Percentiles rank a stretch among this genome's conserved stretches.
Evolutionary conservation across 495 filamentous ascomycete species (phyloP).

Genomic region (Annulohypoxylon bovei): DNA sequence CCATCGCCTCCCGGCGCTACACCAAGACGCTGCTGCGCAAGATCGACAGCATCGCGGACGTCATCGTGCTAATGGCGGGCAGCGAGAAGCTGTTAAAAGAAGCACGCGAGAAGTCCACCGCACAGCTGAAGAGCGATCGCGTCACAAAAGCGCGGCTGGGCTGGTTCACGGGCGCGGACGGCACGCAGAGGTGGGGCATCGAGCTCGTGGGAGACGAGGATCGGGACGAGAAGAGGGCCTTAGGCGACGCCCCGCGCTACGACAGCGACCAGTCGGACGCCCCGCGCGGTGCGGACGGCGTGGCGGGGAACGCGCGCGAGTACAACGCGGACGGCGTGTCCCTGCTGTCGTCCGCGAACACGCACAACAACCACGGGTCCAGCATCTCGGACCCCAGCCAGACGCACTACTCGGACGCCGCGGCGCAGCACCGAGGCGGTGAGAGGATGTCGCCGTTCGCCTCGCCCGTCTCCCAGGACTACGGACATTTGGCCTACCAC

Average conservation of each 20-base stretch:
- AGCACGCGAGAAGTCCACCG: neutral
- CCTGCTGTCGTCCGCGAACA: neutral
- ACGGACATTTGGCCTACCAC: neutral
- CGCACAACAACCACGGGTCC: neutral
- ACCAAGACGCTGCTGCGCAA: constrained; percentile 19
- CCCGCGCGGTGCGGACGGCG: neutral
- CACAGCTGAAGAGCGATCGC: neutral
- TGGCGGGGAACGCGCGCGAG: neutral
- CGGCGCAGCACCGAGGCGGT: neutral
- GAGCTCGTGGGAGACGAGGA: neutral
- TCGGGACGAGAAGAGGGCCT: neutral
- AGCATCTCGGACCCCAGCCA: neutral
- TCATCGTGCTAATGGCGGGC: constrained; percentile 35
- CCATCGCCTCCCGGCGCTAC: constrained; percentile 14
- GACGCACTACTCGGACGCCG: neutral
- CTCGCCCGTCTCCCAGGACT: neutral
- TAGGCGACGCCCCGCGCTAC: neutral
- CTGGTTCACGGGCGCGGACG: constrained; percentile 5
- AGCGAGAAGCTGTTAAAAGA: constrained; percentile 30
- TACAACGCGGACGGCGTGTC: neutral
- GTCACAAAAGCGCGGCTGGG: neutral
- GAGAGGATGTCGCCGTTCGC: neutral
- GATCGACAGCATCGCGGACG: constrained; percentile 36
- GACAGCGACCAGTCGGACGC: neutral
- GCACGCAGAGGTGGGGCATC: constrained; percentile 4